A percentile compares a stretch with the other conserved stretches of the same genome.
phyloP scores from a whole-genome alignment of 2,329 filamentous ascomycete genomes.

The Mollisia scopiformis region DNA sequence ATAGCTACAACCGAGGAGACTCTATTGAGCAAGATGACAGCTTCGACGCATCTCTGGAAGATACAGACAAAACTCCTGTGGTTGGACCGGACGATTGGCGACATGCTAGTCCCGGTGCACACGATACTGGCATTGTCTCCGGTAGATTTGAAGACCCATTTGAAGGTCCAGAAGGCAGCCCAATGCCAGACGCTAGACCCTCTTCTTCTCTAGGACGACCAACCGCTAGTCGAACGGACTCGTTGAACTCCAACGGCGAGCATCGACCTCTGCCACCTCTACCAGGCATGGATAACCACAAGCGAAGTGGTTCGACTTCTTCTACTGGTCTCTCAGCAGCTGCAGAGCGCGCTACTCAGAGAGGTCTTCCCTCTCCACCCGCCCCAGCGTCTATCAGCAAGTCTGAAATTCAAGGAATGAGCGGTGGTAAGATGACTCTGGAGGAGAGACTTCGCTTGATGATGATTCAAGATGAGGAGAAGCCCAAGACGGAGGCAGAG shows the following conservation, averaged over 20 bases:
- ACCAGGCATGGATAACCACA: constrained; percentile 59
- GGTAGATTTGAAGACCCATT: constrained; percentile 64
- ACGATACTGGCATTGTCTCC: constrained; percentile 28
- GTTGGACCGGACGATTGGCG: constrained; percentile 98
- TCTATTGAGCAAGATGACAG: constrained; percentile 73
- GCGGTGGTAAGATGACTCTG: constrained; percentile 76
- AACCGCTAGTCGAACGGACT: constrained; percentile 68
- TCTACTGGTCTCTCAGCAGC: constrained; percentile 69
- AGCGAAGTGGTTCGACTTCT: constrained; percentile 51
- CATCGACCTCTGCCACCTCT: constrained; percentile 86
- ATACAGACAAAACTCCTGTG: constrained; percentile 95
- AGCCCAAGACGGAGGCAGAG: constrained; percentile 61
- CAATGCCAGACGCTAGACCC: constrained; percentile 56
- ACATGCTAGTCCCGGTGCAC: constrained; percentile 60
- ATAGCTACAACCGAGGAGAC: constrained; percentile 53
- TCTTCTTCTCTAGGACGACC: constrained; percentile 46
- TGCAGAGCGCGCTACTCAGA: constrained; percentile 71
- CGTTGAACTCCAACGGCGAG: constrained; percentile 77
- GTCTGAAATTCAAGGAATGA: constrained; percentile 77
- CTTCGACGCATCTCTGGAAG: constrained; percentile 93
- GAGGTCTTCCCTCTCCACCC: constrained; percentile 75
- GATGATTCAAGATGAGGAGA: constrained; percentile 75
- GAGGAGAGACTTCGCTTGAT: constrained; percentile 87
- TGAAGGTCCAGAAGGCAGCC: constrained; percentile 63
- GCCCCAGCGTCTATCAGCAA: constrained; percentile 69